Conservation (phyloP, 1,284 basidiomycete genomes). For the Cutaneotrichosporon sp. region DNA sequence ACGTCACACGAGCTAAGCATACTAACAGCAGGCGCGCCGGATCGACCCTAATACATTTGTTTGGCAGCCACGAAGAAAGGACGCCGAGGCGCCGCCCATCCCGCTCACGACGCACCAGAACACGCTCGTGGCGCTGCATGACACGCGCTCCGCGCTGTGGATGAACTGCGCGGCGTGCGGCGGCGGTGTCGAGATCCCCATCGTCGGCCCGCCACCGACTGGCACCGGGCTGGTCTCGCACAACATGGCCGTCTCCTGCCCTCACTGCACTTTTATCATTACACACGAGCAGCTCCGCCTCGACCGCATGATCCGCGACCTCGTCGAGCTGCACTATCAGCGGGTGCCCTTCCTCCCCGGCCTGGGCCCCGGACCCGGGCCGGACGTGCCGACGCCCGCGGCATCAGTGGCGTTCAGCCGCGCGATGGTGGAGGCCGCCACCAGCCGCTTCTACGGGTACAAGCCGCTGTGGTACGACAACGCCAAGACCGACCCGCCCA, state of each 20-base stretch:
- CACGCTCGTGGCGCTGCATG: constrained; percentile 17
- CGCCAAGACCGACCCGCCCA: constrained; percentile 1
- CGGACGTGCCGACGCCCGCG: background rate
- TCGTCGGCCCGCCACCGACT: constrained; percentile 11
- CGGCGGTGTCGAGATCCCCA: background rate
- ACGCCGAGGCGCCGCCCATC: background rate
- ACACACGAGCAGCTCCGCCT: constrained; percentile 25
- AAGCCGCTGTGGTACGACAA: constrained; percentile 4
- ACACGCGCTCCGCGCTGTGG: constrained; percentile 2
- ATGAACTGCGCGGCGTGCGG: constrained; percentile 25
- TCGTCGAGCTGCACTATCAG: constrained; percentile 53
- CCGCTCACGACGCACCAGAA: constrained; percentile 11
- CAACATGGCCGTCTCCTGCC: constrained; percentile 15
- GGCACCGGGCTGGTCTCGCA: constrained; percentile 16
- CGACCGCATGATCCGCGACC: constrained; percentile 63
- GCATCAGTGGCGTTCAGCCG: constrained; percentile 1
- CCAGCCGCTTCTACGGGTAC: constrained; percentile 1
- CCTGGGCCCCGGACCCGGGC: background rate
- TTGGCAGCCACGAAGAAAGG: constrained; percentile 12
- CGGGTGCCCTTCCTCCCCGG: constrained; percentile 7
- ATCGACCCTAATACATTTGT: constrained; percentile 22
- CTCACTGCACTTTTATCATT: constrained; percentile 12
- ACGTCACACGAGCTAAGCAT: background rate
- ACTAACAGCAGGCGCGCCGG: constrained; percentile 1
- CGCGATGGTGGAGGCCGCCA: constrained; percentile 1